These are phyloP conservation scores for Rhizopus arrhizus DNA, from an alignment of 371 early-diverging fungal species.

Conservation along the genomic window DNA sequence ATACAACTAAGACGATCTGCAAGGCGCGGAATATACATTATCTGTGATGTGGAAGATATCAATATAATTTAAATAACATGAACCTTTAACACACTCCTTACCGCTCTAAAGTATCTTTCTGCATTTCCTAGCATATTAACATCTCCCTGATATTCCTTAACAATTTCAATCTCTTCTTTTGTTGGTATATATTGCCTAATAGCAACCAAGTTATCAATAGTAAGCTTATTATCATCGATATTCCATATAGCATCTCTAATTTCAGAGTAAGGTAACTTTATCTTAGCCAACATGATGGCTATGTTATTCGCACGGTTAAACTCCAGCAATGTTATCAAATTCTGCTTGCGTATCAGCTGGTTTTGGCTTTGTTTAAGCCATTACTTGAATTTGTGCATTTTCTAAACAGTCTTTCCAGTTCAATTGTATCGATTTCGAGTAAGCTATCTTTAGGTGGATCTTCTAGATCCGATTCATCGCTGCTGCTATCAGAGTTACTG, in stretches of 20 bases:
- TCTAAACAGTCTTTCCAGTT: conserved; percentile 46
- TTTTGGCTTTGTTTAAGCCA: not conserved
- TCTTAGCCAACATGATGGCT: conserved; percentile 73
- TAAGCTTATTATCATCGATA: conserved; percentile 62
- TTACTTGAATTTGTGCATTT: conserved; percentile 23
- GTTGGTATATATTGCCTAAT: conserved; percentile 66
- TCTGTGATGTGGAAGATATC: conserved; percentile 27
- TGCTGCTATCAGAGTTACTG: conserved; percentile 29
- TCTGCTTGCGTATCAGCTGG: conserved; percentile 33
- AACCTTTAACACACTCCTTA: conserved; percentile 11
- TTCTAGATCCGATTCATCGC: conserved; percentile 30
- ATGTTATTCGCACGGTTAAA: conserved; percentile 66
- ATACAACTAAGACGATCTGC: conserved; percentile 71
- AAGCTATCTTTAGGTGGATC: not conserved
- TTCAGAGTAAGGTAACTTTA: conserved; percentile 67
- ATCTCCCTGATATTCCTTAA: conserved; percentile 70
- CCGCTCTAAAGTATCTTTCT: conserved; percentile 65
- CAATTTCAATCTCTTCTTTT: conserved; percentile 66
- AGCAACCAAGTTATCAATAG: conserved; percentile 59
- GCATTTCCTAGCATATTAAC: conserved; percentile 65
- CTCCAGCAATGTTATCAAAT: conserved; percentile 58
- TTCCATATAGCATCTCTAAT: conserved; percentile 69
- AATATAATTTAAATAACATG: too few species aligned
- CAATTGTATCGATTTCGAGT: conserved; percentile 38
- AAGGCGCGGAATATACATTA: conserved; percentile 74